These are phyloP conservation scores for Benincasa hispida DNA, from an alignment of 306 rosid genomes.

Conservation along the genomic window DNA sequence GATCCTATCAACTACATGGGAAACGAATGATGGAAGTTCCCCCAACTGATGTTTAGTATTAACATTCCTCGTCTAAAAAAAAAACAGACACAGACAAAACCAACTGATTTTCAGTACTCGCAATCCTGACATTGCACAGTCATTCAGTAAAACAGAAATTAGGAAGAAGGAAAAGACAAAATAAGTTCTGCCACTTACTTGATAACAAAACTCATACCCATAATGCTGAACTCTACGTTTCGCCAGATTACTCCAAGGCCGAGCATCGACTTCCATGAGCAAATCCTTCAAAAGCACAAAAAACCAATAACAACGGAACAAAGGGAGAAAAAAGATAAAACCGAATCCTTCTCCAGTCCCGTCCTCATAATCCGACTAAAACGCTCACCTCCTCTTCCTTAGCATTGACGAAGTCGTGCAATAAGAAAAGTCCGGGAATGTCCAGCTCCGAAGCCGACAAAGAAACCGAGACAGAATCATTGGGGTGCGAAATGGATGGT, in stretches of 20 bases:
- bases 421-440: constrained; percentile 67
- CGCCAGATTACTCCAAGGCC: constrained; percentile 61
- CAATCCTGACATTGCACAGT: background rate
- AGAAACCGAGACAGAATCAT: constrained; percentile 50
- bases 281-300: constrained; percentile 32
- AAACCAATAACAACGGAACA: background rate
- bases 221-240: constrained; percentile 95
- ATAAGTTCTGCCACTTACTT: constrained; percentile 29
- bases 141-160: background rate
- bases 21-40: constrained; percentile 63
- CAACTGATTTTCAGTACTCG: background rate
- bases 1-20: constrained; percentile 49
- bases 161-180: background rate
- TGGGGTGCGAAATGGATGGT: constrained; percentile 22
- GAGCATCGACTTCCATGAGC: constrained; percentile 53
- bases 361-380: background rate
- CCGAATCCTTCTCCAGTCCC: background rate
- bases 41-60: constrained; percentile 57
- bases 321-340: background rate
- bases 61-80: constrained; percentile 61
- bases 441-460: constrained; percentile 49
- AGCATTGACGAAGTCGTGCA: constrained; percentile 53
- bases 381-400: constrained; percentile 64
- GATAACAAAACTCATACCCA: constrained; percentile 79
- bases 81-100: background rate